Base-by-base conservation (phyloP, 225 moss, liverwort and hornwort species). In the Pseudisothecium myosuroides region DNA sequence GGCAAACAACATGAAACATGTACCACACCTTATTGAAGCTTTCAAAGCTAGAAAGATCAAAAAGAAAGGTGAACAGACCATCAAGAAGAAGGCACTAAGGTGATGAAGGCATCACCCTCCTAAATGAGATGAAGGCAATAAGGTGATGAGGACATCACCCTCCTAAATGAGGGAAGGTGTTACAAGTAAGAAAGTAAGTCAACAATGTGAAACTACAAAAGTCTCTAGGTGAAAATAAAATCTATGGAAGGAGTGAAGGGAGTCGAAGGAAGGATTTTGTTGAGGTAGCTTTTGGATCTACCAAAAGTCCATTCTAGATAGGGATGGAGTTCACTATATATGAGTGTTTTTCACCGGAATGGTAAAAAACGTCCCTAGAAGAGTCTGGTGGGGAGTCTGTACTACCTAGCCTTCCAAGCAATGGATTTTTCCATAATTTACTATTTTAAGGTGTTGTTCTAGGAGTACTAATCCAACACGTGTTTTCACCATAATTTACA, bases 181-280 rank as follows among this genome's bases (percentile, higher is more conserved):
- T 1, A 36, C 65, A 17, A 34, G 10, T 65, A n/a, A 68, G 11
- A 4, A 68, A 22, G 22, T 23, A 68, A 22, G 68, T 2, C 1
- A 4, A 23, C 8, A n/a, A 68, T 13, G 13, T 4, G 2, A 67
- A 67, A 21, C 12, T 0, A 67, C 22, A 12, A n/a, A 67, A 68
- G 21, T 68, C 22, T 66, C 36, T 18, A 66, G 36, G 36, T 66
- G 19, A 36, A 65, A 65, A 17, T 34, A 10, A 67, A n/a, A 12
- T 67, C 7, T 1, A 67, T 67, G 2, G 67, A n/a, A 67, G 7
- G 21, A 37, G 3, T 3, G 2, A n/a, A 20, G 17, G 12, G 7
- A n/a, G n/a, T n/a, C n/a, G 22, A n/a, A n/a, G 1, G 12, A n/a
- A 12, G 7, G 22, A n/a, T n/a, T 22, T 1, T 0, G 1, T 22